Base-by-base conservation (phyloP, 441 rosid genomes). In the Cnidoscolus chayamansa region DNA sequence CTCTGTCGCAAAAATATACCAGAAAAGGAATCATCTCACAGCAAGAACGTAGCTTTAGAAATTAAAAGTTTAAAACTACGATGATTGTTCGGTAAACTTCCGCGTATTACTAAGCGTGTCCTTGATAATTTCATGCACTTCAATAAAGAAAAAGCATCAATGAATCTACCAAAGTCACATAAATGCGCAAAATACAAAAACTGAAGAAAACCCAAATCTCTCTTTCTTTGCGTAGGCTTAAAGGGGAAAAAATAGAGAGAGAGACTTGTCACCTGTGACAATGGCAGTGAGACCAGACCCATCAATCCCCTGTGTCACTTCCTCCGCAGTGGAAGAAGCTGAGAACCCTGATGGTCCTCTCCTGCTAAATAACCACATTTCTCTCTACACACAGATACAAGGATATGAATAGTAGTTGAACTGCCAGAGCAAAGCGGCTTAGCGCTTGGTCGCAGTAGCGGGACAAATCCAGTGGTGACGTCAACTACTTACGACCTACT, bases 311-410 rank as follows among this genome's bases (percentile, higher is more conserved):
- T 75, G 82, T n/a, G 88, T 84, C 25, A 84, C 90, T 74, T 86
- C 84, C 79, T 86, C 90, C 7, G 87, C 87, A 25, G 85, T 84
- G 69, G 86, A 83, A 60, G 82, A 83, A 73, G 85, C 63, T 10
- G 90, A 86, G 79, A 84, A 86, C 40, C 90, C 87, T 55, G 90
- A 83, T 35, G 79, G 74, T 67, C 88, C 90, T 79, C 78, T 84
- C 75, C 86, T 78, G 71, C 80, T 68, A 73, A 81, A 84, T 45
- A 77, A 76, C 89, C 87, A 86, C 89, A 68, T 54, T 54, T 17
- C 19, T 12, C 17, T 10, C 17, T n/a, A 54, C 58, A n/a, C 25
- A 5, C 58, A 54, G 58, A 54, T 20, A 17, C 9, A 54, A n/a
- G 19, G 45, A 40, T 0, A 40, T 7, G 45, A 40, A 40, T 3